Evolutionary conservation across 2,329 filamentous ascomycete species (phyloP).

Genomic region (Alternaria viburni): DNA sequence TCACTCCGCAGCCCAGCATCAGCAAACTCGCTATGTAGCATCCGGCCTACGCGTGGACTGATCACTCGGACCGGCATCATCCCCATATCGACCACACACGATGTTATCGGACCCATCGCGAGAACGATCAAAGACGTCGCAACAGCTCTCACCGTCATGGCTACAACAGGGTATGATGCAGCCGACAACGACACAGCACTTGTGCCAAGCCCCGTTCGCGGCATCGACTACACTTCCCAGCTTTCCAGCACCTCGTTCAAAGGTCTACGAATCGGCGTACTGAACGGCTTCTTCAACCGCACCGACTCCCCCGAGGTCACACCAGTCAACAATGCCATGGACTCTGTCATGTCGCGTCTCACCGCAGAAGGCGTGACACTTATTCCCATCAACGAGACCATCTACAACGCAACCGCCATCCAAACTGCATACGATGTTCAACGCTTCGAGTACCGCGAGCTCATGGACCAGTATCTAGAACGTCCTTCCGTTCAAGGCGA

Average conservation of each 20-base stretch:
- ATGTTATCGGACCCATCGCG: conserved; percentile 62
- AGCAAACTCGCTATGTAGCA: conserved; percentile 65
- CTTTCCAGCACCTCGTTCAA: conserved; percentile 46
- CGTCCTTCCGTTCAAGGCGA: conserved; percentile 51
- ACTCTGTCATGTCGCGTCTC: conserved; percentile 55
- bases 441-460: conserved; percentile 64
- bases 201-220: conserved; percentile 50
- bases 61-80: conserved; percentile 60
- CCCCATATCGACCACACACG: conserved; percentile 64
- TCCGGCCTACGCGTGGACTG: conserved; percentile 63
- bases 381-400: conserved; percentile 56
- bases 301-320: conserved; percentile 59
- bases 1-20: conserved; percentile 65
- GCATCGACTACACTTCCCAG: conserved; percentile 56
- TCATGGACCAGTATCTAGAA: conserved; percentile 63
- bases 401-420: conserved; percentile 62
- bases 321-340: conserved; percentile 63
- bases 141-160: conserved; percentile 60
- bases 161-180: conserved; percentile 57
- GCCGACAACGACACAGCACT: conserved; percentile 61
- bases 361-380: conserved; percentile 56
- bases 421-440: conserved; percentile 63
- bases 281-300: conserved; percentile 65
- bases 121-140: conserved; percentile 59
- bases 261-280: conserved; percentile 56